phyloP scores from a whole-genome alignment of 768 basidiomycete genomes.

The Mycena venus region DNA sequence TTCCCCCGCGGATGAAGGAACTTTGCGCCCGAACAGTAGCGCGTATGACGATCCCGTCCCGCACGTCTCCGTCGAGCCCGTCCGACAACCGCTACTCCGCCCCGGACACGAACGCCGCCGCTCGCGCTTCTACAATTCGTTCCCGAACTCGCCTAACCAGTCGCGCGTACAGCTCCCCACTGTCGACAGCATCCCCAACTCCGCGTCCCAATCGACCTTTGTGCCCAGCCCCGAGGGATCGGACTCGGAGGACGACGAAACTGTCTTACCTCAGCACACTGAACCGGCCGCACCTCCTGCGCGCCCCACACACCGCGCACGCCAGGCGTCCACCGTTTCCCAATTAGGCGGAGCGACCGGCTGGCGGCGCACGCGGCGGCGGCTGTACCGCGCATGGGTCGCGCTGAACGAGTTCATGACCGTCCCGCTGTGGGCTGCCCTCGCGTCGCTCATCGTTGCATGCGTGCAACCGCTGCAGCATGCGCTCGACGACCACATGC shows the following conservation, averaged over 20 bases:
- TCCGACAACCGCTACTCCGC: background rate
- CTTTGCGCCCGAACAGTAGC: constrained; percentile 51
- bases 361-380: constrained; percentile 41
- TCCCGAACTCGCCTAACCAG: constrained; percentile 70
- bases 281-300: background rate
- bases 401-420: constrained; percentile 85
- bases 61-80: constrained; percentile 23
- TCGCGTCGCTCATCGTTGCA: constrained; percentile 82
- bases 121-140: constrained; percentile 72
- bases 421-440: constrained; percentile 86
- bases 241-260: constrained; percentile 44
- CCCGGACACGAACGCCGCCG: constrained; percentile 42
- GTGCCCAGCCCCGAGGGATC: constrained; percentile 33
- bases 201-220: constrained; percentile 32
- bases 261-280: background rate
- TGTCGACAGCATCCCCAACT: constrained; percentile 37
- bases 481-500: constrained; percentile 71
- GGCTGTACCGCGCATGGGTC: constrained; percentile 47
- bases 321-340: constrained; percentile 21
- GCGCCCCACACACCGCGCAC: constrained; percentile 3
- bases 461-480: constrained; percentile 83
- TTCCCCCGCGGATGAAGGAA: constrained; percentile 45
- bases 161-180: constrained; percentile 50
- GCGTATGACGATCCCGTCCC: constrained; percentile 38
- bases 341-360: background rate